Evolutionary conservation across 176 grass and related monocot genomes (phyloP), one percentile per base, ranked within the genome.

Genomic region (Aegilops longissima): DNA sequence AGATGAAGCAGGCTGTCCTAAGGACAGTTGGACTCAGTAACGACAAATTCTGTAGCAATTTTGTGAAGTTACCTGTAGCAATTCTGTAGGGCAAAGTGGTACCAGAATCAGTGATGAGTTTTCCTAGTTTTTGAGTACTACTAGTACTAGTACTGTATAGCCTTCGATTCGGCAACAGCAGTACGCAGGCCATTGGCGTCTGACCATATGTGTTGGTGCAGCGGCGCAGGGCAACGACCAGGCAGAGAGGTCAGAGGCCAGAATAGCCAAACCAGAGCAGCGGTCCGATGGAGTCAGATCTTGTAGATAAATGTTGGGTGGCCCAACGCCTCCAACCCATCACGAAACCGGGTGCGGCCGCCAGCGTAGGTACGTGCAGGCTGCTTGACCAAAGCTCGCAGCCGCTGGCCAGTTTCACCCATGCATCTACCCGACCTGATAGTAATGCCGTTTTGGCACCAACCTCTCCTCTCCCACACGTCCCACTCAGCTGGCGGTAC

Each of bases 321-420:
- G 75, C 78, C 86, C 58, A 82, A 87, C 79, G n/a, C 6, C 9
- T 56, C 70, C 85, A 27, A 65, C 65, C 36, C 69, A 33, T 81
- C 12, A 42, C 13, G 12, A 80, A 73, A 68, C 45, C 33, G 10
- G 29, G 73, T 25, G 73, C 30, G 8, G 54, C 54, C 18, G 54
- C 17, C 7, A 3, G 54, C 54, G 13, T 21, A 59, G 18, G 54
- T 21, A 3, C 54, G 54, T 34, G 4, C 33, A 3, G 52, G 52
- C 0, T 58, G 52, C 52, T 58, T 58, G 52, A 58, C 52, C 52
- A 58, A 58, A 20, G 52, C 52, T 20, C 52, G 17, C 54, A 21
- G 54, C 51, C 51, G 51, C 51, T 54, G 51, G 51, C 51, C 51
- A 7, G 51, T 54, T 54, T 54, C 51, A 54, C 51, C 51, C 51